Evolutionary conservation across 257 asterid genomes (phyloP).

Genomic region (Solanum acaule): DNA sequence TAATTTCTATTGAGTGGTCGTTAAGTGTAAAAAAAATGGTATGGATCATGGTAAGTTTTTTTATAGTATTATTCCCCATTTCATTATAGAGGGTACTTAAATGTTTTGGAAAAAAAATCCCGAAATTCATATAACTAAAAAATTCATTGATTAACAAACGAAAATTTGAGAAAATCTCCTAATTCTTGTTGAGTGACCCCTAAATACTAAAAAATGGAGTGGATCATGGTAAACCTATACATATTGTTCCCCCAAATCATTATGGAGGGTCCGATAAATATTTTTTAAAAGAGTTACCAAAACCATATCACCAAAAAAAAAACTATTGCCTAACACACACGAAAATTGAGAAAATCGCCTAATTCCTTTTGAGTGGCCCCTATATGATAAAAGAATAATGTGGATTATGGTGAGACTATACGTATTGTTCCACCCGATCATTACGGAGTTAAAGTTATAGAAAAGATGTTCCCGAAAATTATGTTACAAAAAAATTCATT

Average conservation of each 20-base stretch:
- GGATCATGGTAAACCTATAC: background rate
- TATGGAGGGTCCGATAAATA: background rate
- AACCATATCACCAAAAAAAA: background rate
- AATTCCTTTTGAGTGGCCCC: background rate
- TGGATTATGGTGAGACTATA: background rate
- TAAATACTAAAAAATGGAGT: background rate
- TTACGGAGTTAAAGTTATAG: background rate
- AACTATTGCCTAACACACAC: background rate
- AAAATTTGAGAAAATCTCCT: background rate
- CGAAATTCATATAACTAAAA: background rate
- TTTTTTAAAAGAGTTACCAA: no score
- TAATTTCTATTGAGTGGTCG: no score
- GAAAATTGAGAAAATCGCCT: background rate
- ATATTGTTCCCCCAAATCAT: background rate
- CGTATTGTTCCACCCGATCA: background rate
- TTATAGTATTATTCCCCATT: background rate
- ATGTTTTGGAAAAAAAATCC: background rate
- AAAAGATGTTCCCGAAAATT: background rate
- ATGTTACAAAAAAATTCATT: no score
- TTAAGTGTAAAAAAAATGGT: no score
- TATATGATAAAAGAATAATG: no score
- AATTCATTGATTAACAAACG: background rate
- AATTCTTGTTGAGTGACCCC: background rate
- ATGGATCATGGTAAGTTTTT: background rate
- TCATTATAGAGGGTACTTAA: background rate